Evolutionary conservation across 768 basidiomycete genomes (phyloP), one percentile per base, ranked within the genome.

Genomic region (Ephemerocybe angulata): DNA sequence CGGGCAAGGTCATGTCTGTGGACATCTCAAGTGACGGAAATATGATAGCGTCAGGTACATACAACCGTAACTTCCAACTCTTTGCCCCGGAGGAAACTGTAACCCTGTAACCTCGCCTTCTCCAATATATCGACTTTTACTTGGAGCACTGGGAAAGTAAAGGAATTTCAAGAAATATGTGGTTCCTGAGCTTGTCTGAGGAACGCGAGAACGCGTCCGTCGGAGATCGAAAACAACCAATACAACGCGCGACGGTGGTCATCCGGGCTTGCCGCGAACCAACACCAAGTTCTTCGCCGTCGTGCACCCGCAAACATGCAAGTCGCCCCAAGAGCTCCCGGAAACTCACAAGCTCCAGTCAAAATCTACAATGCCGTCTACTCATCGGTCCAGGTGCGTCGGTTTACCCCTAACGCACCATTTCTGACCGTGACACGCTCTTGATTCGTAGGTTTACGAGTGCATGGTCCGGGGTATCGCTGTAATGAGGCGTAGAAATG

Each of bases 1-100:
- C 89, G 25, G 93, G 95, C n/a, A 98, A 98, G 71, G 95, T 98
- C 57, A 99, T 98, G 97, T 92, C 90, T 6, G 94, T 98, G 10
- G 97, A 99, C 67, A 78, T 98, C 21, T 85, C 87, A 25, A 78
- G 79, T 52, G 92, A 96, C 67, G 91, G 86, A 12, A 85, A 84
- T 63, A 78, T 91, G 66, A 80, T 97, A 41, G 95, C 87, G 3
- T 89, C 88, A 4, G 94, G 94, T 33, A 94, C 92, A 41, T 96
- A 92, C 69, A 95, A 93, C 71, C 80, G 95, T 56, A 93, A 90
- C 71, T 97, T 93, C 79, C 95, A 98, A 67, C 75, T 98, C 55
- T 98, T 91, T 69, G 84, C 90, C 7, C 87, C 88, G 3, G 92
- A 93, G 61, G 86, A 82, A 63, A 63, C 76, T 43, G 63, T 21